Evolutionary conservation across 768 basidiomycete species (phyloP).

Genomic region (Suillus alpinus): DNA sequence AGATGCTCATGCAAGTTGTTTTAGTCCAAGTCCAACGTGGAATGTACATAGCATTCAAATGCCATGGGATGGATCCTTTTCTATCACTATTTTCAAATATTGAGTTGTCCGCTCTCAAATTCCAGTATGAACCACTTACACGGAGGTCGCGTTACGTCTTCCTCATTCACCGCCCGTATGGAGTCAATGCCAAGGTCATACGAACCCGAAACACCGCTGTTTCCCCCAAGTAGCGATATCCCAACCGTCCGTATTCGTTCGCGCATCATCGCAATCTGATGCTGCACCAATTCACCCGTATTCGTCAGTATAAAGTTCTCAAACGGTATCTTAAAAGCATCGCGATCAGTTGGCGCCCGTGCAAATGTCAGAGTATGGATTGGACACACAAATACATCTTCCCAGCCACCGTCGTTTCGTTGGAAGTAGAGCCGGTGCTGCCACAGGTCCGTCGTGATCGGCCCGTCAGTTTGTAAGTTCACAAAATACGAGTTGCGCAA

Average conservation of each 20-base stretch:
- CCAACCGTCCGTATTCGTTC: constrained; percentile 79
- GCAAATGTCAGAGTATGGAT: constrained; percentile 11
- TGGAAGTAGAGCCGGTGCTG: constrained; percentile 88
- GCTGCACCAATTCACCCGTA: constrained; percentile 63
- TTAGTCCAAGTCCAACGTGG: neutral
- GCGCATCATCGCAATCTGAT: constrained; percentile 73
- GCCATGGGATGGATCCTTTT: constrained; percentile 25
- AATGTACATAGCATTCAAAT: constrained; percentile 13
- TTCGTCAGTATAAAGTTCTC: constrained; percentile 72
- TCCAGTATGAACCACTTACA: constrained; percentile 22
- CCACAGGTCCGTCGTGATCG: constrained; percentile 83
- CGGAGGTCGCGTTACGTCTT: constrained; percentile 43
- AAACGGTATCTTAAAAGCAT: constrained; percentile 69
- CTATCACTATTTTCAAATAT: constrained; percentile 16
- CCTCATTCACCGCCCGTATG: constrained; percentile 78
- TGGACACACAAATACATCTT: constrained; percentile 70
- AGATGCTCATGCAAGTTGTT: constrained; percentile 10
- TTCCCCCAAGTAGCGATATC: constrained; percentile 84
- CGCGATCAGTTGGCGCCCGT: constrained; percentile 6
- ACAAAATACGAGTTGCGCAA: constrained; percentile 87
- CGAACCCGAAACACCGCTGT: constrained; percentile 65
- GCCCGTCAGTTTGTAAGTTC: constrained; percentile 88
- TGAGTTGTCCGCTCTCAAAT: neutral
- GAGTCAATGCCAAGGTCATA: constrained; percentile 85
- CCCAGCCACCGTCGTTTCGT: constrained; percentile 66